Conservation (phyloP, 345 rosid species). For the Linum usitatissimum region DNA sequence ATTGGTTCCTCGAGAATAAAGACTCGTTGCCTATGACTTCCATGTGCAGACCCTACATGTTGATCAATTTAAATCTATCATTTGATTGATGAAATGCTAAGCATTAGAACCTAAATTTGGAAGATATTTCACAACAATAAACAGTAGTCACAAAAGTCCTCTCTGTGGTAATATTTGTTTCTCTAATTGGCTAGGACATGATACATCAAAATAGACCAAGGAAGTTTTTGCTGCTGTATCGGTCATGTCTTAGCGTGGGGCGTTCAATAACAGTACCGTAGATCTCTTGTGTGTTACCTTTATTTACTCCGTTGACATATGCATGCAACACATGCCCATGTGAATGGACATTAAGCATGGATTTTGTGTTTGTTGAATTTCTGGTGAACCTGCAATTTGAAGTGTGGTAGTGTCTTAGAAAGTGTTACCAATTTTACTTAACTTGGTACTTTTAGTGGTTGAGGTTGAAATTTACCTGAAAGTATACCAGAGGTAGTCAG, state of each 20-base stretch:
- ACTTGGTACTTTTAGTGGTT: neutral
- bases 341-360: slow-evolving; percentile 39
- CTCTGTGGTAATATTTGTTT: no score
- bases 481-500: slow-evolving; percentile 82
- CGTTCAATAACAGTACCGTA: no score
- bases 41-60: slow-evolving; percentile 49
- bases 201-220: no score
- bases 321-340: slow-evolving; percentile 61
- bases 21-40: slow-evolving; percentile 24
- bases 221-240: no score
- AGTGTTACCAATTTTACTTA: neutral
- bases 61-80: neutral
- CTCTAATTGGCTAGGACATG: no score
- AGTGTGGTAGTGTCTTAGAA: neutral
- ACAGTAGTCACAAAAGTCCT: no score
- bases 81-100: neutral
- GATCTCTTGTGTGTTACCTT: slow-evolving; percentile 26
- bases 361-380: slow-evolving; percentile 16
- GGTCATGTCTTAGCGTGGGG: no score
- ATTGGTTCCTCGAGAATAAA: slow-evolving; percentile 27
- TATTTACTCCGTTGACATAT: slow-evolving; percentile 44
- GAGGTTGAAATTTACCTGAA: slow-evolving; percentile 29
- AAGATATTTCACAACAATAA: no score
- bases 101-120: no score
- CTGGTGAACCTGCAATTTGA: slow-evolving; percentile 32